phyloP scores from a whole-genome alignment of 441 rosid species.

The Syzygium malaccense region DNA sequence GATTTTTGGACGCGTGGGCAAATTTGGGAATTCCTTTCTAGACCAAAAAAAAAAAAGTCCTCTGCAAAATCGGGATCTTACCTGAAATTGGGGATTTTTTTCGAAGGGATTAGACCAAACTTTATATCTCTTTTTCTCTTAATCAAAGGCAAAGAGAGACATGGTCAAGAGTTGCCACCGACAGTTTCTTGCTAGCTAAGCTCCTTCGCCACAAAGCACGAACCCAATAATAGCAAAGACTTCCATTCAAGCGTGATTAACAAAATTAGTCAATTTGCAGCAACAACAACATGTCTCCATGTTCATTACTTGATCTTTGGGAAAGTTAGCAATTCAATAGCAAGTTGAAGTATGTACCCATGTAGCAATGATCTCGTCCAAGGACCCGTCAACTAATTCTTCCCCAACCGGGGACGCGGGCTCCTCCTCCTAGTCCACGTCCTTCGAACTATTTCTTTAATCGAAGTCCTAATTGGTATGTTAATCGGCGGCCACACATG shows the following conservation, averaged over 20 bases:
- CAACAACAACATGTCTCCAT: neutral
- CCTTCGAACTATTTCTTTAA: neutral
- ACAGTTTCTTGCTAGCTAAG: neutral
- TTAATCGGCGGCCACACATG: neutral
- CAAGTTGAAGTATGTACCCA: neutral
- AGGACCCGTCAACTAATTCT: neutral
- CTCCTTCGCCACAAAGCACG: neutral
- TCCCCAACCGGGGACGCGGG: neutral
- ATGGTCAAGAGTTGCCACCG: neutral
- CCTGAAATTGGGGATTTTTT: neutral
- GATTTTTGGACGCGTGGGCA: accelerated
- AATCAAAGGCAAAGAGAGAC: neutral
- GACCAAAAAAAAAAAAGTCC: neutral
- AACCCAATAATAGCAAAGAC: neutral
- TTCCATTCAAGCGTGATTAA: neutral
- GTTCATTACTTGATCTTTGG: neutral
- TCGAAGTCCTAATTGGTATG: neutral
- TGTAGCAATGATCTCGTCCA: neutral
- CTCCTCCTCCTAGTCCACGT: too few relatives aligned
- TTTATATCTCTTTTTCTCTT: neutral
- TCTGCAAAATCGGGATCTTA: neutral
- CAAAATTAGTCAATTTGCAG: neutral
- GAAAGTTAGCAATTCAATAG: neutral
- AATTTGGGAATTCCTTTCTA: neutral
- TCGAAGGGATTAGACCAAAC: neutral